Percentiles rank a stretch among this genome's conserved stretches.
phyloP scores from a whole-genome alignment of 805 yeast genomes.

The Starmerella davenportii region DNA sequence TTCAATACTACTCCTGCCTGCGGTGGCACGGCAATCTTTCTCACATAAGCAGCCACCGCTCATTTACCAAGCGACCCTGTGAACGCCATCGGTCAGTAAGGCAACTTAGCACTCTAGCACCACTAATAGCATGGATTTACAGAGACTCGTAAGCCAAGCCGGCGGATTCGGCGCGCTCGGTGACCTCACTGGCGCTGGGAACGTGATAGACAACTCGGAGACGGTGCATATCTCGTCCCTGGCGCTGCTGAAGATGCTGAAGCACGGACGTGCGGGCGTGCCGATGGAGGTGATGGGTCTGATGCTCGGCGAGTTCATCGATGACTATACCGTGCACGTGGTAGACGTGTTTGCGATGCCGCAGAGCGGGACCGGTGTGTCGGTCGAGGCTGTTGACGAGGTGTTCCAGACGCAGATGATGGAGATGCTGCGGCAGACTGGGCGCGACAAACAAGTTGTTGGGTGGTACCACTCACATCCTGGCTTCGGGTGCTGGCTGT shows the following conservation, averaged over 20 bases:
- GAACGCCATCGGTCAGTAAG: too few relatives aligned
- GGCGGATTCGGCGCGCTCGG: constrained; percentile 21
- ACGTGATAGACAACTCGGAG: constrained; percentile 85
- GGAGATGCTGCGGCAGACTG: constrained; percentile 98
- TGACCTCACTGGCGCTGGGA: constrained; percentile 35
- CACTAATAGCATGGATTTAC: constrained; percentile 23
- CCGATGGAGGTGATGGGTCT: constrained; percentile 91
- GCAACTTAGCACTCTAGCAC: too few relatives aligned
- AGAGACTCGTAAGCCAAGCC: constrained; percentile 21
- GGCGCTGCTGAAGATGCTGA: constrained; percentile 88
- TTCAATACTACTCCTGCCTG: too few relatives aligned
- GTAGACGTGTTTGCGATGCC: constrained; percentile 99
- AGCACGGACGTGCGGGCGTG: constrained; percentile 70
- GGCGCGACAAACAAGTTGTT: constrained; percentile 97
- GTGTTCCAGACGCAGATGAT: constrained; percentile 97
- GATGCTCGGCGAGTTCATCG: constrained; percentile 96
- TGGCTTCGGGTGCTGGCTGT: constrained; percentile 99
- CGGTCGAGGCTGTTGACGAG: constrained; percentile 98
- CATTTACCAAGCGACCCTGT: too few relatives aligned
- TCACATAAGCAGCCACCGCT: too few relatives aligned
- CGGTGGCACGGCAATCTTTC: too few relatives aligned
- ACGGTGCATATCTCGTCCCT: constrained; percentile 91
- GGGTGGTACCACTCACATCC: constrained; percentile 99
- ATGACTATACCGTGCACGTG: constrained; percentile 91
- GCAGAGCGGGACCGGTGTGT: constrained; percentile 85